Base-by-base conservation (phyloP, 2,329 filamentous ascomycete genomes). In the Periconia macrospinosa region DNA sequence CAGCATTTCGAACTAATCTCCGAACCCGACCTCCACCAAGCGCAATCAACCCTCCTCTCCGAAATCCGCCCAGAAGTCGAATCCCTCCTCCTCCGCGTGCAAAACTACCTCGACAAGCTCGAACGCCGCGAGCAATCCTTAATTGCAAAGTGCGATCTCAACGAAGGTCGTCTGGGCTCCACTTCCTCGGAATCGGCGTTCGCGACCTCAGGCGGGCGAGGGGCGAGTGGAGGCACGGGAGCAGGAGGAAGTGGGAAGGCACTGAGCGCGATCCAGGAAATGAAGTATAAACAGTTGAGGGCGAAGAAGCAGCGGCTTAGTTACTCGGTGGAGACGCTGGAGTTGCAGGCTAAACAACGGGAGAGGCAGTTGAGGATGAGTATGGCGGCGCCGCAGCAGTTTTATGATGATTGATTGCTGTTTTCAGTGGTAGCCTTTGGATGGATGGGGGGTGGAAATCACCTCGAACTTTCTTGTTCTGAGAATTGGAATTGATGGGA, bases 1-100 rank as follows among this genome's bases (percentile, higher is more conserved):
- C 64, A 95, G 88, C 92, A 96, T 77, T 97, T 96, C 76, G 92
- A 97, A 73, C 86, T 96, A 41, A 90, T 96, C 63, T 90, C 92
- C 15, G 91, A 96, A 71, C 85, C 89, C 13, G 90, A 90, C 48
- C 85, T 97, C 43, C 86, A 87, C 56, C 83, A 88, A 58, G 92
- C 92, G 30, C 92, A 97, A 75, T 82, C 90, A 61, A 87, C 91
- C 5, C 85, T 97, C 17, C 88, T 92, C 64, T 89, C 91, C 66
- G 92, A 96, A 71, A 94, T 96, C 62, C 87, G 88, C n/a, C 92
- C 92, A 9, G 92, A 91, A 72, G 89, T 96, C 59, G 80, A 87
- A 30, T 84, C 86, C 53, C 84, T 97, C 2, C 86, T 97, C 48
- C 83, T 86, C 58, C 87, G 92, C 61, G 91, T 92, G n/a, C 87